A percentile compares a stretch with the other conserved stretches of the same genome.
Conservation (phyloP, 108 stramenopile genomes). For the Nitzschia palea region DNA sequence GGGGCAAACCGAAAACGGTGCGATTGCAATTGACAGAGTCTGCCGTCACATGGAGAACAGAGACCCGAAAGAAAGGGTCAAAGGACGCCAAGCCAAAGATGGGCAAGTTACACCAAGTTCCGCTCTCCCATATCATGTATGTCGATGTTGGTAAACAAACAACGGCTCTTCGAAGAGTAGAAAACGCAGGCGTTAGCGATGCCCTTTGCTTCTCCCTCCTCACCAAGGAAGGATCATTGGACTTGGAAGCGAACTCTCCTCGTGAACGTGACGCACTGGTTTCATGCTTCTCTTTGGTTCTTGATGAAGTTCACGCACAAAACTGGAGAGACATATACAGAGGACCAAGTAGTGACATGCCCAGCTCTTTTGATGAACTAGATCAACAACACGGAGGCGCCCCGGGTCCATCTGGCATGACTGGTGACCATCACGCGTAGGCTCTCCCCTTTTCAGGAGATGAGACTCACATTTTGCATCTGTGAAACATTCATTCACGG, state of each 20-base stretch:
- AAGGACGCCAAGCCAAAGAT: slow-evolving; percentile 60
- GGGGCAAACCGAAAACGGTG: slow-evolving; percentile 86
- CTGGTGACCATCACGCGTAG: slow-evolving; percentile 1
- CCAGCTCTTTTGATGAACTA: slow-evolving; percentile 78
- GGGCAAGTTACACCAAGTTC: slow-evolving; percentile 85
- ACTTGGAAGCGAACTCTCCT: slow-evolving; percentile 78
- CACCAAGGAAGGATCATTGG: slow-evolving; percentile 86
- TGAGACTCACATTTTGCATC: neutral
- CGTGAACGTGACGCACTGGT: slow-evolving; percentile 83
- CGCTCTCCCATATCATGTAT: slow-evolving; percentile 84
- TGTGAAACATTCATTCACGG: neutral
- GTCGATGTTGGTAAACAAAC: slow-evolving; percentile 89
- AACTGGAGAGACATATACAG: slow-evolving; percentile 90
- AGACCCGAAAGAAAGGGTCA: slow-evolving; percentile 68
- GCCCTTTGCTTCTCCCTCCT: slow-evolving; percentile 78
- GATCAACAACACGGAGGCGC: slow-evolving; percentile 40
- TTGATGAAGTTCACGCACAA: slow-evolving; percentile 89
- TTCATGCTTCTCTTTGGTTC: slow-evolving; percentile 74
- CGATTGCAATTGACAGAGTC: slow-evolving; percentile 74
- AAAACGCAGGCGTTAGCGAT: slow-evolving; percentile 75
- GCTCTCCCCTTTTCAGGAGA: too few species aligned
- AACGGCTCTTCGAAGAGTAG: slow-evolving; percentile 79
- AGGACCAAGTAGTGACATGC: slow-evolving; percentile 84
- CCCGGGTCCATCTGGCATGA: neutral
- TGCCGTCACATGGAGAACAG: slow-evolving; percentile 84